Evolutionary conservation across 75 land plant species (phyloP), one percentile per base, ranked within the genome.

Genomic region (Pinus albicaulis): DNA sequence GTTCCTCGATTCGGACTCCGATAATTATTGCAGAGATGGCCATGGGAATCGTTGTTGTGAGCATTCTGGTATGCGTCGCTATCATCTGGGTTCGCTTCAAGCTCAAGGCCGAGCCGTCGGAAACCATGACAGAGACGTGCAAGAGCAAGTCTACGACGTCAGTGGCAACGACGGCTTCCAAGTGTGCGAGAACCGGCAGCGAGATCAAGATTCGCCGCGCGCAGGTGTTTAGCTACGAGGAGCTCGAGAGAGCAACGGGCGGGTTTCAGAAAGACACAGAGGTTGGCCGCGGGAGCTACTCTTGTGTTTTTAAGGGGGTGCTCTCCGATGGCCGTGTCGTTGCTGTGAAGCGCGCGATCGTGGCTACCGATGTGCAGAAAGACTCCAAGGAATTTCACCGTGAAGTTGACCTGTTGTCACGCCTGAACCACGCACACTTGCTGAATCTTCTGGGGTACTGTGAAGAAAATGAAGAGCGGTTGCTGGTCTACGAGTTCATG

Each of bases 401-500:
- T 2, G 96, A 95, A 76, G 78, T 95, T 4, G 98, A 95, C 55
- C 77, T 95, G 11, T 83, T 95, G 0, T 93, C 96, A 4, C 84
- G 98, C 12, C 77, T 95, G 53, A 91, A 93, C 80, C 98, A 95
- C 78, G 93, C 98, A 10, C 94, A 95, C 76, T 71, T 95, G 83
- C 86, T 95, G 8, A 91, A 89, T 55, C 79, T 95, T 44, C 89
- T 95, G 5, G 98, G 98, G 10, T 95, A 91, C 73, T 95, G 96
- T 65, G 96, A 91, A 66, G 96, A 95, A 79, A 85, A 85, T 24
- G 89, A 87, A 3, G 90, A 95, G 66, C 75, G 98, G 80, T 92
- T 95, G 14, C 72, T 95, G 7, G 98, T 95, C 25, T 95, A 95
- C 55, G 98, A 95, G 77, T 95, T 82, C 86, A 93, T 95, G 98